Percentiles rank a stretch among this genome's conserved stretches.
These are phyloP conservation scores for Penicillium sp. DNA, from an alignment of 2,329 filamentous ascomycete genomes.

Conservation along the genomic window DNA sequence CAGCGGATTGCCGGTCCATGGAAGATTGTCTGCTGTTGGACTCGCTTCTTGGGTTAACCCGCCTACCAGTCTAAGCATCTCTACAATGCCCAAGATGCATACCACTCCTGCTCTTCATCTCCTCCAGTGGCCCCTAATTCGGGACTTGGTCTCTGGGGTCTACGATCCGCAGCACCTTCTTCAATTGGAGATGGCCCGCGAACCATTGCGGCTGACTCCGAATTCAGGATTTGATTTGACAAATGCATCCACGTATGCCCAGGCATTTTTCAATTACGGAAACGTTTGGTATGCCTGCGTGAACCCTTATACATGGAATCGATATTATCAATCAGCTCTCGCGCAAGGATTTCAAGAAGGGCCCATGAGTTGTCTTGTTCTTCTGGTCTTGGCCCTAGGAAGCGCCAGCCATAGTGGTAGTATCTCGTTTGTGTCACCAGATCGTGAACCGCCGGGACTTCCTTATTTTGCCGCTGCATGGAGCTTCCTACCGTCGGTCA, in stretches of 20 bases:
- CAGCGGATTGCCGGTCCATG: slow-evolving; percentile 11
- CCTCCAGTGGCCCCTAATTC: slow-evolving; percentile 76
- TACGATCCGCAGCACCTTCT: slow-evolving; percentile 80
- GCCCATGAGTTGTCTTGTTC: slow-evolving; percentile 76
- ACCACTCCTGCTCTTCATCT: slow-evolving; percentile 69
- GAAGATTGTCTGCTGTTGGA: slow-evolving; percentile 58
- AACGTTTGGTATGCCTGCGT: slow-evolving; percentile 86
- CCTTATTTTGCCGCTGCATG: slow-evolving; percentile 80
- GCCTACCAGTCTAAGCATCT: slow-evolving; percentile 61
- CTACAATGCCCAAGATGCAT: slow-evolving; percentile 81
- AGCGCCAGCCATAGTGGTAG: slow-evolving; percentile 73
- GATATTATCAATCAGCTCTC: slow-evolving; percentile 71
- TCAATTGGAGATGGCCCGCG: slow-evolving; percentile 75
- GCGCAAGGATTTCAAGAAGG: slow-evolving; percentile 75
- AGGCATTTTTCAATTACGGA: slow-evolving; percentile 76
- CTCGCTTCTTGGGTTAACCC: slow-evolving; percentile 68
- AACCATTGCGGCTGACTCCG: slow-evolving; percentile 61
- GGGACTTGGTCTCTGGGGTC: slow-evolving; percentile 69
- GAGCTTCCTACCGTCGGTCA: slow-evolving; percentile 72
- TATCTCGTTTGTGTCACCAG: slow-evolving; percentile 67
- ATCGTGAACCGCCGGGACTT: slow-evolving; percentile 70
- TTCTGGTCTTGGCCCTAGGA: slow-evolving; percentile 73
- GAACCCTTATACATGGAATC: slow-evolving; percentile 76
- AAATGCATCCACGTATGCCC: slow-evolving; percentile 71
- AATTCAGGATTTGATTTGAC: slow-evolving; percentile 68